Conservation (phyloP, 1,284 basidiomycete species). For the Tylopilus orsonianus region DNA sequence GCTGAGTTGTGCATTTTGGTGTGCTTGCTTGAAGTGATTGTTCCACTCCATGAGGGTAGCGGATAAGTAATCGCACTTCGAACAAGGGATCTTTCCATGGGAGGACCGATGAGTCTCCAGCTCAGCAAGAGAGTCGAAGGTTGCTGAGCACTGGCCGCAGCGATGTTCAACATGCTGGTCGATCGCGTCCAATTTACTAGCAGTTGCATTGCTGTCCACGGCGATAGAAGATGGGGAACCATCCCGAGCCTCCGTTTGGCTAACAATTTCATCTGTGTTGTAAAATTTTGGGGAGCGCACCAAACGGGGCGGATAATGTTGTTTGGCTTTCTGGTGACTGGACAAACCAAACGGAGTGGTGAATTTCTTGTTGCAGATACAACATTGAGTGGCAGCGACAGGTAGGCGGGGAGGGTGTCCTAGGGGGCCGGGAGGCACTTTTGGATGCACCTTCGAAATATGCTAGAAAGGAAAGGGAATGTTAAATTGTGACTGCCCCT, state of each 20-base stretch:
- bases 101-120: constrained; percentile 27
- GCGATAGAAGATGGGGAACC: background rate
- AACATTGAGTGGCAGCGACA: constrained; percentile 17
- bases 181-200: constrained; percentile 1
- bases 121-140: constrained; percentile 20
- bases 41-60: constrained; percentile 32
- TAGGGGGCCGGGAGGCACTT: constrained; percentile 1
- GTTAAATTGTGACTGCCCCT: constrained; percentile 12
- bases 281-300: constrained; percentile 6
- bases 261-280: constrained; percentile 4
- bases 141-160: constrained; percentile 22
- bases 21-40: constrained; percentile 24
- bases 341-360: constrained; percentile 18
- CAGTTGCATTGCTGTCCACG: background rate
- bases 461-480: constrained; percentile 20
- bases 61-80: constrained; percentile 24
- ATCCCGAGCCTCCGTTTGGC: constrained; percentile 5
- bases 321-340: constrained; percentile 26
- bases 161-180: constrained; percentile 11
- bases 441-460: constrained; percentile 22
- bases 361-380: constrained; percentile 31
- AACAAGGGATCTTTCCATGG: constrained; percentile 26
- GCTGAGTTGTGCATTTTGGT: constrained; percentile 10
- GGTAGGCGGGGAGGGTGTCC: constrained; percentile 3
- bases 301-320: constrained; percentile 18